Base-by-base conservation (phyloP, 176 grass and related monocot genomes). In the Raddia distichophylla region DNA sequence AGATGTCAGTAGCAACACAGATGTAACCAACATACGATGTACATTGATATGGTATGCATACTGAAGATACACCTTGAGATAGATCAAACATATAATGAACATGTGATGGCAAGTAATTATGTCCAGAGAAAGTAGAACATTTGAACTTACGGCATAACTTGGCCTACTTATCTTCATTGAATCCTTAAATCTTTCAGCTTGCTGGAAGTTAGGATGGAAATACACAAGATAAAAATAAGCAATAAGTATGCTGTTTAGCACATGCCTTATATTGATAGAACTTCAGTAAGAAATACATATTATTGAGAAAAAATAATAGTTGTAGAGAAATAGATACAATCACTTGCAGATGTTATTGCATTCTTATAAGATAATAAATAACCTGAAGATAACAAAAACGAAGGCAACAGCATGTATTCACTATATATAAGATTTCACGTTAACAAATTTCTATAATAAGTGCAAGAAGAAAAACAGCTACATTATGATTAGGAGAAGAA, bases 61-160 rank as follows among this genome's bases (percentile, higher is more conserved):
- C 46, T 35, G 13, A 74, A 74, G 63, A 68, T 51, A 79, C 9
- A 16, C 35, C 13, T 0, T 45, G 53, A 34, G 1, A 12, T 61
- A 35, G 1, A 74, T 52, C 43, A 18, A 16, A 82, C 68, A 53
- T 64, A 3, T 35, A 8, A 35, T 55, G 2, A 45, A 47, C 11
- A 78, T 68, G 42, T 66, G 58, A 17, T 40, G 4, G 2, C 52
- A 40, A 37, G 50, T 67, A 83, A 71, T 66, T 22, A 42, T 51
- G 15, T 37, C 47, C 1, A 20, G 58, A 61, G 4, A 65, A 74
- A 22, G 48, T 6, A 16, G 50, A 75, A 55, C 1, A 58, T 37
- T 35, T 60, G 64, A 80, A 88, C 91, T 82, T 90, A 97, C 94
- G 14, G 87, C 94, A 70, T 92, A 94, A 18, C 82, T 86, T 46